Evolutionary conservation across 345 rosid genomes (phyloP).

Genomic region (Eutrema japonicum): DNA sequence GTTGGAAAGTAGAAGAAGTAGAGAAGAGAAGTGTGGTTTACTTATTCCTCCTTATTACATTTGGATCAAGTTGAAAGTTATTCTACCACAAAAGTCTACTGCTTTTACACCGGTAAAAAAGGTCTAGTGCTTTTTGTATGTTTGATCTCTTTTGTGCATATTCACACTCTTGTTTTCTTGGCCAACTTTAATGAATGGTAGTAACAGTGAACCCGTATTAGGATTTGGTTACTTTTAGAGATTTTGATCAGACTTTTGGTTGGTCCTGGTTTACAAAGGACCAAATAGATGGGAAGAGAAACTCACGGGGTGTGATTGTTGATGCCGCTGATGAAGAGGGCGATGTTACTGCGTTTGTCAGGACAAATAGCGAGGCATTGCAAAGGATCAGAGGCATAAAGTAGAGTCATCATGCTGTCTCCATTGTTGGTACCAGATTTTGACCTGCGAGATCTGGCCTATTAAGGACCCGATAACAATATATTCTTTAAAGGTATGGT

Average conservation of each 20-base stretch:
- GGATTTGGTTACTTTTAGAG: neutral
- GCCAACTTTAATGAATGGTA: too few species aligned
- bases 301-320: constrained; percentile 90
- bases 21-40: constrained; percentile 3
- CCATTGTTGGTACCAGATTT: constrained; percentile 37
- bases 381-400: constrained; percentile 61
- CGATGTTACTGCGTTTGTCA: constrained; percentile 73
- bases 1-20: constrained; percentile 6
- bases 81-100: too few species aligned
- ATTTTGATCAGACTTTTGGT: neutral
- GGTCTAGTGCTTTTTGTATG: too few species aligned
- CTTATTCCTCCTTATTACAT: too few species aligned
- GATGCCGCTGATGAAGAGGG: constrained; percentile 91
- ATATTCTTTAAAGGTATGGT: rapidly evolving
- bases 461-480: too few species aligned
- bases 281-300: constrained; percentile 21
- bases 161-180: too few species aligned
- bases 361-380: constrained; percentile 89
- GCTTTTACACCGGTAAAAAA: too few species aligned
- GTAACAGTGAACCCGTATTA: too few species aligned
- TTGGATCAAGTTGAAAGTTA: too few species aligned
- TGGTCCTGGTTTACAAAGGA: neutral
- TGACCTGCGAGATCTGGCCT: too few species aligned
- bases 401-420: constrained; percentile 96
- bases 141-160: too few species aligned